phyloP scores from a whole-genome alignment of 2,329 filamentous ascomycete genomes.

The Nannizziopsis barbatae region DNA sequence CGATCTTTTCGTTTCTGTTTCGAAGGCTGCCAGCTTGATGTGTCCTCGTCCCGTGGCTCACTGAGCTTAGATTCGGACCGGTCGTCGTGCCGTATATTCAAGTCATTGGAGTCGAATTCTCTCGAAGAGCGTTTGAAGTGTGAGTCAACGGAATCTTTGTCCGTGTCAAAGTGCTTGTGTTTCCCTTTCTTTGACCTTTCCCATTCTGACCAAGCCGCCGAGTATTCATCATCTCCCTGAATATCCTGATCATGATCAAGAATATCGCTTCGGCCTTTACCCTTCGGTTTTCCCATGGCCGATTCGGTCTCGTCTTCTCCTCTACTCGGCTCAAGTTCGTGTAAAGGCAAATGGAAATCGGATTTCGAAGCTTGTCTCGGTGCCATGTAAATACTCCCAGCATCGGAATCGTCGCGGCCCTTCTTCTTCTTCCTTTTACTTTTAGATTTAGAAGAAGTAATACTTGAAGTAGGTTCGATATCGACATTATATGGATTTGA shows the following conservation, averaged over 20 bases:
- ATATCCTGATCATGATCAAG: not conserved
- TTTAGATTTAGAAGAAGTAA: too few species aligned
- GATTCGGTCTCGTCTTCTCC: too few species aligned
- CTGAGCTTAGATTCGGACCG: not conserved
- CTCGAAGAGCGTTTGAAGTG: not conserved
- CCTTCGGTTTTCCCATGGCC: not conserved
- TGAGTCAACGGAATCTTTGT: not conserved
- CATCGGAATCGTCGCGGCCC: too few species aligned
- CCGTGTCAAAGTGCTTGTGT: not conserved
- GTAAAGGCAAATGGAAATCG: too few species aligned
- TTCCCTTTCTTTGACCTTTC: not conserved
- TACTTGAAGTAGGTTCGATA: too few species aligned
- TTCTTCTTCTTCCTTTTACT: too few species aligned
- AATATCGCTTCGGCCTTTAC: not conserved
- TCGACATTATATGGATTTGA: too few species aligned
- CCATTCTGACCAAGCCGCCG: too few species aligned
- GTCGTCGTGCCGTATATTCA: not conserved
- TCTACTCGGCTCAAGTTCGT: too few species aligned
- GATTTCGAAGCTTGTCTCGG: too few species aligned
- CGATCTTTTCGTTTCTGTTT: conserved; percentile 19
- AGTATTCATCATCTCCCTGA: not conserved
- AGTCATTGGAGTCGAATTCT: not conserved
- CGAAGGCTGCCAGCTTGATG: not conserved
- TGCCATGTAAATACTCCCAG: too few species aligned
- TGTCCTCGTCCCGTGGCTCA: not conserved